Conservation (phyloP, 345 rosid genomes). For the Raphanus sativus region DNA sequence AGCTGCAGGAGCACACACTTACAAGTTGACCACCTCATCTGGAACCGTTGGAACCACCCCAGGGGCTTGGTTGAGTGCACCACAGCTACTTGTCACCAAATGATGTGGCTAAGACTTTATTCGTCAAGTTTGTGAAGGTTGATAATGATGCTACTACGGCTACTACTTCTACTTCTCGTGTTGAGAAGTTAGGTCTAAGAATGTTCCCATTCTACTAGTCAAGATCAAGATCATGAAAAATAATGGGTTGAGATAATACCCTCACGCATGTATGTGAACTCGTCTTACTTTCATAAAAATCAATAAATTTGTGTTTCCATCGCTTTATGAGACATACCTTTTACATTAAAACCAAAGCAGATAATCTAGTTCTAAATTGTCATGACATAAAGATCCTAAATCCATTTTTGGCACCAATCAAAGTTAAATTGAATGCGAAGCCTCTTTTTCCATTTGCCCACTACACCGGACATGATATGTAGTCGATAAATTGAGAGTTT, state of each 20-base stretch:
- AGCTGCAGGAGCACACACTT: background rate
- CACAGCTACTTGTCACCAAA: background rate
- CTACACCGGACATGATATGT: too few species aligned
- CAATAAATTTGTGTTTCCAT: background rate
- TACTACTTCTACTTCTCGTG: background rate
- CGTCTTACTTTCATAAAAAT: background rate
- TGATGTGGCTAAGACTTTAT: background rate
- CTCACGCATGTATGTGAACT: background rate
- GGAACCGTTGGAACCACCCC: background rate
- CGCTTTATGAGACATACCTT: background rate
- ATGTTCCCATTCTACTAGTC: conserved; percentile 23
- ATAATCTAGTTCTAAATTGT: too few species aligned
- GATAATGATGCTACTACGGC: background rate
- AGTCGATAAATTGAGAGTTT: too few species aligned
- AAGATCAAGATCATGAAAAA: background rate
- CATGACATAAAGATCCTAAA: too few species aligned
- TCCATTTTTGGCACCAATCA: too few species aligned
- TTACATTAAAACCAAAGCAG: background rate
- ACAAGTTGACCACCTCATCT: background rate
- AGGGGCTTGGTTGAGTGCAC: background rate
- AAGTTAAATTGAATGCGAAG: too few species aligned
- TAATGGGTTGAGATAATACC: conserved; percentile 8
- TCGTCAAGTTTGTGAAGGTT: background rate
- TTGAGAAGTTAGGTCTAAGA: conserved; percentile 11
- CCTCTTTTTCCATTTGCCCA: too few species aligned